Conservation (phyloP, 345 rosid species). For the Mangifera indica region DNA sequence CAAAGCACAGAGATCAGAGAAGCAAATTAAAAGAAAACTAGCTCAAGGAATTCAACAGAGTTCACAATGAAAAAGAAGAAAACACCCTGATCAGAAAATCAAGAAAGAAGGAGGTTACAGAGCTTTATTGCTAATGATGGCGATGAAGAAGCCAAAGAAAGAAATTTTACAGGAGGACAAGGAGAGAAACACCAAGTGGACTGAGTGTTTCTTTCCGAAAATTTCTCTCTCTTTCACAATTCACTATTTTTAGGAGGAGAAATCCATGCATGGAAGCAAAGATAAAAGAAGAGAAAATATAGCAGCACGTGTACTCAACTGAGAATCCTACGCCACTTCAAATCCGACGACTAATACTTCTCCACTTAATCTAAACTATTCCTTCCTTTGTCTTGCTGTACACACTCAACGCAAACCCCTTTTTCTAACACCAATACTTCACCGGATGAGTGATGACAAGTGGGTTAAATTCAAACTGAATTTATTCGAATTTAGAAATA, state of each 20-base stretch:
- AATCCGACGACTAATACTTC: slow-evolving; percentile 33
- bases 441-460: too few species aligned
- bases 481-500: too few species aligned
- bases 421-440: too few species aligned
- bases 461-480: too few species aligned
- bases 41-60: slow-evolving; percentile 22
- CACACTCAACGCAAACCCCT: not conserved
- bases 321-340: slow-evolving; percentile 37
- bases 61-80: not conserved
- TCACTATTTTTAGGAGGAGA: slow-evolving; percentile 50
- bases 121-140: slow-evolving; percentile 40
- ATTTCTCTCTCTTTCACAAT: slow-evolving; percentile 12
- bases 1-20: slow-evolving; percentile 6
- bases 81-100: slow-evolving; percentile 38
- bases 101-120: slow-evolving; percentile 22
- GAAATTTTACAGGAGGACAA: not conserved
- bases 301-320: slow-evolving; percentile 53
- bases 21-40: not conserved
- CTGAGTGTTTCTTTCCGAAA: slow-evolving; percentile 18
- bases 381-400: slow-evolving; percentile 47
- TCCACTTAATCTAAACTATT: slow-evolving; percentile 35
- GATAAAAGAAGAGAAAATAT: slow-evolving; percentile 24
- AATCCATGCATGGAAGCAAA: slow-evolving; percentile 72
- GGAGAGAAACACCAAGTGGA: slow-evolving; percentile 1
- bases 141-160: slow-evolving; percentile 29